Base-by-base conservation (phyloP, 2,329 filamentous ascomycete genomes). In the Trichoderma sp. region DNA sequence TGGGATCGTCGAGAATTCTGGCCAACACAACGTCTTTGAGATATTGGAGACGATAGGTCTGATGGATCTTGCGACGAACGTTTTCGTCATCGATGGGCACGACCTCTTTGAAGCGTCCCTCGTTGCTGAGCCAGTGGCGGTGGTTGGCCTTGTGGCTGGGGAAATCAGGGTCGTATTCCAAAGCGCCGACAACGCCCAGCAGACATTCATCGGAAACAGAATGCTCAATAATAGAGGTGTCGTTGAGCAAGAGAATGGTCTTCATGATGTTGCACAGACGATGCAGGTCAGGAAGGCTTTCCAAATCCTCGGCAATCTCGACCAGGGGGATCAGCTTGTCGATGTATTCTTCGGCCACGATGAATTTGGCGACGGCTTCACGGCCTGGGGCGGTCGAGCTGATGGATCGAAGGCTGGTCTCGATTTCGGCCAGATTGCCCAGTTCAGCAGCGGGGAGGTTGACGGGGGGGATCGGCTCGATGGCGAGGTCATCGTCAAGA, bases 131-230 rank as follows among this genome's bases (percentile, higher is more conserved):
- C 85, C 96, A 99, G 77, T 96, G 93, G 69, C 96, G 89, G 78
- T 99, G 96, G 77, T 98, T 98, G 28, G 96, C 95, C 79, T 97
- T 98, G 84, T 98, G 96, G 70, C 91, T 94, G 7, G 96, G 96
- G 75, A 98, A 99, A 80, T 99, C 96, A 0, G 96, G 95, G 75
- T 99, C 96, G 81, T 98, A 99, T 83, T 99, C 96, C 71, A 99
- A 84, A 28, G 96, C 96, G 70, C 96, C 96, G 46, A 99, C 94
- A 30, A 98, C 95, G 21, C 95, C 96, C 73, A 97, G 82, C 55
- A 98, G 90, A 73, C 94, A 91, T 69, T 94, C 89, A 80, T 98
- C 95, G 16, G 92, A 93, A 30, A 99, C 94, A 16, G 95, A 91
- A 74, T 93, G 90, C 80, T 99, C 96, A 75, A 99, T 97, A 72